A percentile compares a stretch with the other conserved stretches of the same genome.
Evolutionary conservation across 441 rosid species (phyloP).

Genomic region (Adansonia rubrostipa): DNA sequence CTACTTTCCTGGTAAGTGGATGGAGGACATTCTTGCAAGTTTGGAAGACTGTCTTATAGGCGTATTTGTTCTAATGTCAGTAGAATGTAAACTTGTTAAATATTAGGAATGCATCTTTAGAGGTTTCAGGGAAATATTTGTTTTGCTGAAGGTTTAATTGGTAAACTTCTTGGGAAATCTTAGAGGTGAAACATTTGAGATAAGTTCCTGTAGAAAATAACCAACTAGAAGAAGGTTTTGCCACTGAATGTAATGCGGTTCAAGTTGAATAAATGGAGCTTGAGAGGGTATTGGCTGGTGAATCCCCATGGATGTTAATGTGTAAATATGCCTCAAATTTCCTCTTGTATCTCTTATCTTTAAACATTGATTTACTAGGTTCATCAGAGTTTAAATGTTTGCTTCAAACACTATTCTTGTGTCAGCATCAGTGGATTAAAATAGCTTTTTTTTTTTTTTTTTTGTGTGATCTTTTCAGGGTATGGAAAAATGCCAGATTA

Average conservation of each 20-base stretch:
- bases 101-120: neutral
- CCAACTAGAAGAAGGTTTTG: neutral
- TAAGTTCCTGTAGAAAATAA: neutral
- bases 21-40: neutral
- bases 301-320: neutral
- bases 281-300: neutral
- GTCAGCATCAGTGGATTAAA: no score
- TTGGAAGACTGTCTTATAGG: neutral
- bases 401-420: neutral
- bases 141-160: neutral
- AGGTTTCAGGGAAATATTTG: neutral
- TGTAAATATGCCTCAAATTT: neutral
- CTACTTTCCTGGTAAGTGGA: conserved; percentile 72
- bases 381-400: neutral
- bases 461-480: neutral
- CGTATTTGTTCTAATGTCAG: neutral
- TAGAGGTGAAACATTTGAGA: neutral
- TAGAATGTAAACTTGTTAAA: no score
- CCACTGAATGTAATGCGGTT: neutral
- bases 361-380: neutral
- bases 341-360: neutral
- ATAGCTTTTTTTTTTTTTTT: neutral
- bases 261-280: neutral
- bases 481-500: conserved; percentile 9
- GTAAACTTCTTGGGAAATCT: neutral